Percentiles rank a stretch among this genome's conserved stretches.
phyloP scores from a whole-genome alignment of 768 basidiomycete genomes.

The Podaxis rugospora region DNA sequence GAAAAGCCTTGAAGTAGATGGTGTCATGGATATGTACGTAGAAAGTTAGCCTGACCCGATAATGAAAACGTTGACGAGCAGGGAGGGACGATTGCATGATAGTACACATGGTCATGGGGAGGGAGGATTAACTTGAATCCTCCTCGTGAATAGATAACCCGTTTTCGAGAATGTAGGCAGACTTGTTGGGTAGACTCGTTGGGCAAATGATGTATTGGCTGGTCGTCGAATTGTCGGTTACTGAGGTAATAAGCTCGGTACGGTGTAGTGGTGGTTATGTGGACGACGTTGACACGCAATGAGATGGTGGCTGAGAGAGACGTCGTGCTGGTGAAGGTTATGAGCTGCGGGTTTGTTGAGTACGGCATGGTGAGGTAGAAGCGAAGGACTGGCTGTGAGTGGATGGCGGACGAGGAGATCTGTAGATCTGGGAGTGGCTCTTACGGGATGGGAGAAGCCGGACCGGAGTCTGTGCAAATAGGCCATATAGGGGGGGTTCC shows the following conservation, averaged over 20 bases:
- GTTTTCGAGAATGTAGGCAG: not conserved
- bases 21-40: not conserved
- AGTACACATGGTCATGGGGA: not conserved
- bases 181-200: not conserved
- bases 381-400: not conserved
- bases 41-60: too few relatives aligned
- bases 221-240: not conserved
- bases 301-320: not conserved
- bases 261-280: not conserved
- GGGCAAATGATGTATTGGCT: not conserved
- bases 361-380: not conserved
- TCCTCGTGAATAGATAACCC: not conserved
- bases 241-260: not conserved
- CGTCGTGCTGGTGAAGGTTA: not conserved
- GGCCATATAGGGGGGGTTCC: not conserved
- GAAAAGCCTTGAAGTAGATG: not conserved
- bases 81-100: not conserved
- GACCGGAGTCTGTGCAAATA: slow-evolving; percentile 5
- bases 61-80: not conserved
- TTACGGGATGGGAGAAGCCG: slow-evolving; percentile 6
- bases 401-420: not conserved
- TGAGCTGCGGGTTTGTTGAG: not conserved
- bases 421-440: slow-evolving; percentile 3
- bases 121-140: not conserved
- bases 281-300: not conserved